Conservation (phyloP, 1,284 basidiomycete genomes). For the Puccinia novopanici region DNA sequence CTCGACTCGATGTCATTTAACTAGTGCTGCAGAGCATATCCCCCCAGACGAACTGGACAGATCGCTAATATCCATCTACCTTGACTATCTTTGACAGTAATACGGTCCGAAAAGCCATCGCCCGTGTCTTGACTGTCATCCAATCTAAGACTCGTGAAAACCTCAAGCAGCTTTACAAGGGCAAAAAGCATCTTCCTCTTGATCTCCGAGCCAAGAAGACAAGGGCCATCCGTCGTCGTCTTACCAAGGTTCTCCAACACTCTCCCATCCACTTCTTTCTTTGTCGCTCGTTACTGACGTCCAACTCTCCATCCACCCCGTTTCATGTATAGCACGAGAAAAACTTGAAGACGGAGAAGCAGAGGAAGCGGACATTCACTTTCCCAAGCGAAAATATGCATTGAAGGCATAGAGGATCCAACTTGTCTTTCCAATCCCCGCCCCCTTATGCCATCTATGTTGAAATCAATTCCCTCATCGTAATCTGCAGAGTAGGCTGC, state of each 20-base stretch:
- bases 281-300: slow-evolving; percentile 43
- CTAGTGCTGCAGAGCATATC: not conserved
- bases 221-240: slow-evolving; percentile 91
- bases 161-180: no score
- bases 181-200: no score
- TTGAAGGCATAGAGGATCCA: no score
- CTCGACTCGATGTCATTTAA: slow-evolving; percentile 12
- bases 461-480: not conserved
- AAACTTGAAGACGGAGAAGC: no score
- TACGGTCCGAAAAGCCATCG: slow-evolving; percentile 96
- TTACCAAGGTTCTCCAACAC: slow-evolving; percentile 74
- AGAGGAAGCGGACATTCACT: no score
- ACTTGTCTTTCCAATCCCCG: not conserved
- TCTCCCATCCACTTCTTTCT: slow-evolving; percentile 6
- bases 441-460: not conserved
- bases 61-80: not conserved
- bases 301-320: slow-evolving; percentile 51
- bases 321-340: slow-evolving; percentile 83
- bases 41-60: not conserved
- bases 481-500: no score
- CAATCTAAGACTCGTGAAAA: no score
- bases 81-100: slow-evolving; percentile 70
- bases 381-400: no score
- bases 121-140: no score
- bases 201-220: slow-evolving; percentile 99